phyloP scores from a whole-genome alignment of 768 basidiomycete species.

The Amanita jacksonii region DNA sequence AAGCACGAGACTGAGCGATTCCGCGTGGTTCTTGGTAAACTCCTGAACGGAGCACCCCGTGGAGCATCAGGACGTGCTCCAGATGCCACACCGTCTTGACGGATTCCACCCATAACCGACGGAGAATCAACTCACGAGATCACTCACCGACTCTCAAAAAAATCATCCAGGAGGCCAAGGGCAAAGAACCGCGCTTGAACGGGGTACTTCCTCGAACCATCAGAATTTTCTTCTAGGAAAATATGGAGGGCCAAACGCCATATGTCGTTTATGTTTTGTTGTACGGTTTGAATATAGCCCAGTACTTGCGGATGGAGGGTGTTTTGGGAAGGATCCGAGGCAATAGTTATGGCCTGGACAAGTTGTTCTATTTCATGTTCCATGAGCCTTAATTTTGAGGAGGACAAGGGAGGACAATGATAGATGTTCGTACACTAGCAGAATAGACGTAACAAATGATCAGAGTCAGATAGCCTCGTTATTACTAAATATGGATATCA shows the following conservation, averaged over 20 bases:
- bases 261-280: conserved; percentile 61
- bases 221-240: conserved; percentile 52
- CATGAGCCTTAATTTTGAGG: conserved; percentile 30
- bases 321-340: conserved; percentile 67
- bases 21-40: neutral
- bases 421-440: neutral
- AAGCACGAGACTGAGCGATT: neutral
- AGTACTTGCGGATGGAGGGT: conserved; percentile 79
- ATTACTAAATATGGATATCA: conserved; percentile 4
- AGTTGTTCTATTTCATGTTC: conserved; percentile 69
- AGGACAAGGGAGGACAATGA: neutral
- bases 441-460: conserved; percentile 1
- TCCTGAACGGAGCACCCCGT: neutral
- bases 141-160: conserved; percentile 73
- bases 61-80: neutral
- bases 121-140: conserved; percentile 5
- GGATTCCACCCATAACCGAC: neutral
- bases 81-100: neutral
- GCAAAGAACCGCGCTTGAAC: conserved; percentile 73
- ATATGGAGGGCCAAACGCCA: conserved; percentile 78
- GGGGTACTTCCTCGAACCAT: conserved; percentile 60
- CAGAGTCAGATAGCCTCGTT: conserved; percentile 8
- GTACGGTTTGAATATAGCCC: conserved; percentile 69
- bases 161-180: conserved; percentile 71
- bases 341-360: conserved; percentile 81